A percentile compares a stretch with the other conserved stretches of the same genome.
phyloP scores from a whole-genome alignment of 768 basidiomycete species.

The Dacryopinax spathularia region DNA sequence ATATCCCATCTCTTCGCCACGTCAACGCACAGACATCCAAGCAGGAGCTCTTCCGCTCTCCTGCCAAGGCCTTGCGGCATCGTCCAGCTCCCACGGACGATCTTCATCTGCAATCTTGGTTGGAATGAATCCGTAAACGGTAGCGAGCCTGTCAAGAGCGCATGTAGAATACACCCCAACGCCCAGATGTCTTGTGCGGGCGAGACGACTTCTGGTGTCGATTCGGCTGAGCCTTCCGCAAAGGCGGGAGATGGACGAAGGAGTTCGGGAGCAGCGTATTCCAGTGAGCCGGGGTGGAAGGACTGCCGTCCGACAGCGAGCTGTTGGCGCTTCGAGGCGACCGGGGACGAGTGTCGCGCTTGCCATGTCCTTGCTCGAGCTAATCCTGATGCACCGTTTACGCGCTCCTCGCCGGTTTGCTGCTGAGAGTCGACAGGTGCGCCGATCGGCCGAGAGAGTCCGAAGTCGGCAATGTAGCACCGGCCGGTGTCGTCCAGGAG shows the following conservation, averaged over 20 bases:
- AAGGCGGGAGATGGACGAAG: constrained; percentile 29
- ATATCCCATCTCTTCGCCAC: constrained; percentile 62
- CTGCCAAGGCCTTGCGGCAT: constrained; percentile 37
- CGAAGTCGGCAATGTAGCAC: constrained; percentile 80
- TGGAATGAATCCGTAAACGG: constrained; percentile 87
- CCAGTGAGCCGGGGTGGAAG: constrained; percentile 71
- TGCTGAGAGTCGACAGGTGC: constrained; percentile 18
- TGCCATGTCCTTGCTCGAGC: constrained; percentile 16
- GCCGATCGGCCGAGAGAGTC: constrained; percentile 56
- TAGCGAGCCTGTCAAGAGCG: constrained; percentile 66
- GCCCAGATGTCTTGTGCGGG: constrained; percentile 95
- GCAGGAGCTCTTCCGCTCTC: constrained; percentile 38
- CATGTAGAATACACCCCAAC: constrained; percentile 76
- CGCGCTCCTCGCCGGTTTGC: background rate
- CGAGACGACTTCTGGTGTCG: constrained; percentile 16
- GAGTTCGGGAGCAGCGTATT: constrained; percentile 83
- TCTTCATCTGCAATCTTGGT: constrained; percentile 82
- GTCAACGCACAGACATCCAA: constrained; percentile 63
- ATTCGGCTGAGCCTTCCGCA: constrained; percentile 19
- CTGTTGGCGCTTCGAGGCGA: constrained; percentile 17
- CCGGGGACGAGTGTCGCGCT: constrained; percentile 29
- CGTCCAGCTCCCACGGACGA: constrained; percentile 56
- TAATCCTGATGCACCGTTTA: background rate
- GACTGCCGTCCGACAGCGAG: constrained; percentile 16
- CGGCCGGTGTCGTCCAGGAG: constrained; percentile 77